Percentiles rank a stretch among this genome's conserved stretches.
Conservation (phyloP, 768 basidiomycete species). For the Psilocybe azurescens region DNA sequence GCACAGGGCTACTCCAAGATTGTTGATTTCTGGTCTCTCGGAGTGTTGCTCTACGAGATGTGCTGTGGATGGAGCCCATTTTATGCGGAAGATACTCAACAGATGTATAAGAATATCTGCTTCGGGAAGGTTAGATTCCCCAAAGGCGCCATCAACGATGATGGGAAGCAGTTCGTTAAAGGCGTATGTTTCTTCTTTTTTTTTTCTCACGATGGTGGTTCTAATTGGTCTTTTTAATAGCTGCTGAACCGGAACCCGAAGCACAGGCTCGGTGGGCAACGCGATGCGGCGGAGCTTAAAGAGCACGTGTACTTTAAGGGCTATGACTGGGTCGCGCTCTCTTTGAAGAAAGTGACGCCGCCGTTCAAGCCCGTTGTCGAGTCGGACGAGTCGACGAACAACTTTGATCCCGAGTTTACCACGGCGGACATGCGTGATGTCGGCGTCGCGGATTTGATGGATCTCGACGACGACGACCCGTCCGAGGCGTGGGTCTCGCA, state of each 20-base stretch:
- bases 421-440: constrained; percentile 84
- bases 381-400: constrained; percentile 96
- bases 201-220: not conserved
- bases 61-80: constrained; percentile 99
- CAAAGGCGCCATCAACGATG: constrained; percentile 94
- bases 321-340: constrained; percentile 92
- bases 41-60: constrained; percentile 98
- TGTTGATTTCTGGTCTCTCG: constrained; percentile 98
- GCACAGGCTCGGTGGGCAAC: constrained; percentile 89
- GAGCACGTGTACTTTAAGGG: constrained; percentile 92
- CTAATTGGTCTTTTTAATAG: constrained; percentile 44
- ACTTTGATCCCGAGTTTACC: constrained; percentile 99
- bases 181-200: constrained; percentile 64
- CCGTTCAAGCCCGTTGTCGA: constrained; percentile 99
- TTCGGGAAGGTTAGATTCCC: constrained; percentile 99
- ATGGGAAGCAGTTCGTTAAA: constrained; percentile 99
- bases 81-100: constrained; percentile 98
- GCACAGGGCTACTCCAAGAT: constrained; percentile 98
- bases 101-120: constrained; percentile 99
- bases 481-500: constrained; percentile 72
- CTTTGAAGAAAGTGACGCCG: constrained; percentile 88
- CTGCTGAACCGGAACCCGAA: constrained; percentile 98
- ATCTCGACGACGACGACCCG: constrained; percentile 56
- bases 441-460: constrained; percentile 43
- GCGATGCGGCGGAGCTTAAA: constrained; percentile 93